These are phyloP conservation scores for Solanum gracilifrons DNA, from an alignment of 257 asterid species.

Conservation along the genomic window DNA sequence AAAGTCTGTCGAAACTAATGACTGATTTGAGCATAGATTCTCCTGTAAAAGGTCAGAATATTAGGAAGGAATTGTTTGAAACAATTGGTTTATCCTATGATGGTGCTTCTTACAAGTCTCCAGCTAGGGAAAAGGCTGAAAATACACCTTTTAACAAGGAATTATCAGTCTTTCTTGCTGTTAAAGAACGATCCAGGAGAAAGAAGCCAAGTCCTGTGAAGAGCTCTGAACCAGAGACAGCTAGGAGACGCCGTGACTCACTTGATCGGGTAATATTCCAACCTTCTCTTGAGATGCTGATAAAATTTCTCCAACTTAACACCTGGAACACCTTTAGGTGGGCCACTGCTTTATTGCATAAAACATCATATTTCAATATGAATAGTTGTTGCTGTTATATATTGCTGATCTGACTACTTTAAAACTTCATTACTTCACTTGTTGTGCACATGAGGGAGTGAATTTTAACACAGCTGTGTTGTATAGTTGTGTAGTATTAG, in stretches of 20 bases:
- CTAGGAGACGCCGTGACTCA: conserved; percentile 73
- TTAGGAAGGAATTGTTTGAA: conserved; percentile 71
- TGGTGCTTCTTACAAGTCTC: conserved; percentile 35
- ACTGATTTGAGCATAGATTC: conserved; percentile 53
- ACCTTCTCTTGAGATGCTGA: neutral
- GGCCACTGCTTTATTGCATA: neutral
- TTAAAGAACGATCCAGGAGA: conserved; percentile 38
- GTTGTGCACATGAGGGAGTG: neutral
- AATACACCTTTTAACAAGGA: conserved; percentile 39
- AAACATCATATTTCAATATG: neutral
- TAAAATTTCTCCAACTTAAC: neutral
- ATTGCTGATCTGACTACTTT: neutral
- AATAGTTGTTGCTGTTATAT: neutral
- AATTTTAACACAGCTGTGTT: neutral
- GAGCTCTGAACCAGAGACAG: conserved; percentile 68
- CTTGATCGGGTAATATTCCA: conserved; percentile 50
- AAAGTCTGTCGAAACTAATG: conserved; percentile 77
- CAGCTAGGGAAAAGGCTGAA: conserved; percentile 30
- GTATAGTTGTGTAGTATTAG: neutral
- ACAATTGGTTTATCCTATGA: conserved; percentile 67
- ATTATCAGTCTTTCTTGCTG: conserved; percentile 28
- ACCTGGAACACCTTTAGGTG: neutral
- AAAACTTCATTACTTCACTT: neutral
- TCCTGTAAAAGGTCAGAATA: conserved; percentile 37
- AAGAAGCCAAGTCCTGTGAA: conserved; percentile 30